phyloP scores from a whole-genome alignment of 2,329 filamentous ascomycete genomes.

The Aspergillus proliferans region DNA sequence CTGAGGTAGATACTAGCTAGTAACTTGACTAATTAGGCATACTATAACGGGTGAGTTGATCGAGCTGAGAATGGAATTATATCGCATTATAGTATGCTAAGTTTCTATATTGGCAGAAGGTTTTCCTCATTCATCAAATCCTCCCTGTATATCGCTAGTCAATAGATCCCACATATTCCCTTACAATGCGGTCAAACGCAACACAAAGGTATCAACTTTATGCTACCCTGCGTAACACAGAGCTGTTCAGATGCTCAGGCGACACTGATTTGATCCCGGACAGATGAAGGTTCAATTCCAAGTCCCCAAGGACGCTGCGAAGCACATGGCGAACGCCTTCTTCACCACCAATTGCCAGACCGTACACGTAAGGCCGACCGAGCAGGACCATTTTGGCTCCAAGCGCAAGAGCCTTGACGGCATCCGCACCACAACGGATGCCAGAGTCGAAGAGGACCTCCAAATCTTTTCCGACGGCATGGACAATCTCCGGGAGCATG shows the following conservation, averaged over 20 bases:
- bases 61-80: no score
- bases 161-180: no score
- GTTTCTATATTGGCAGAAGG: no score
- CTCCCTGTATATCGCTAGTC: no score
- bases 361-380: slow-evolving; percentile 50
- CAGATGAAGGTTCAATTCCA: slow-evolving; percentile 19
- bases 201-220: neutral
- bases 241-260: slow-evolving; percentile 8
- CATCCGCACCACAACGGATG: slow-evolving; percentile 40
- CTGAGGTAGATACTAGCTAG: no score
- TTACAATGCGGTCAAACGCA: no score
- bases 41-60: no score
- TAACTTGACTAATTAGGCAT: no score
- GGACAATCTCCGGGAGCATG: slow-evolving; percentile 52
- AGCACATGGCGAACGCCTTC: slow-evolving; percentile 49
- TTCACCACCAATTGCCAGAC: slow-evolving; percentile 49
- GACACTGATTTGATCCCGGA: slow-evolving; percentile 6
- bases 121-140: no score
- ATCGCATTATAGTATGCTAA: no score
- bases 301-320: slow-evolving; percentile 20
- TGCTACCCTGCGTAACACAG: neutral
- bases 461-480: slow-evolving; percentile 23
- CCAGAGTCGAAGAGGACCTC: slow-evolving; percentile 45
- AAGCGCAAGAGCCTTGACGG: slow-evolving; percentile 43
- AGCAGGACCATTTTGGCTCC: slow-evolving; percentile 51